Evolutionary conservation across 371 early-diverging fungal species (phyloP).

Genomic region (Basidiobolus meristosporus): DNA sequence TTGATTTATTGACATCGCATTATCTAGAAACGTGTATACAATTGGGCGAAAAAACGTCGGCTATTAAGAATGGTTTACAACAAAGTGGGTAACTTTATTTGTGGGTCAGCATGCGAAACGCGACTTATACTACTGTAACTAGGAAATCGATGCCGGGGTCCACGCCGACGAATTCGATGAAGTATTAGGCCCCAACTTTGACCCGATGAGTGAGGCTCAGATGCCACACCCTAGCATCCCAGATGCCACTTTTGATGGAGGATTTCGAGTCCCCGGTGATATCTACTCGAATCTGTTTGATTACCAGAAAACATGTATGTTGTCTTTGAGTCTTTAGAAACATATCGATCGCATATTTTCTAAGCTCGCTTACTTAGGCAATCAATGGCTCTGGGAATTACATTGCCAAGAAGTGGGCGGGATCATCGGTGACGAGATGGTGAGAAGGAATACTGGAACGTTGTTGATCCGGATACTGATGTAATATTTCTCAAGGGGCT

Average conservation of each 20-base stretch:
- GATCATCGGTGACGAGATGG: conserved; percentile 96
- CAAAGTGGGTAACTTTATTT: too few relatives aligned
- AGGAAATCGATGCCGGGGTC: too few relatives aligned
- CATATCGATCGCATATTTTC: background rate
- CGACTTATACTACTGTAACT: too few relatives aligned
- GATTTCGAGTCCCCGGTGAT: conserved; percentile 58
- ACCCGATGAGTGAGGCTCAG: background rate
- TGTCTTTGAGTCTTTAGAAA: background rate
- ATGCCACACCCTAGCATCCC: conserved; percentile 27
- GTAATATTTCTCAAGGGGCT: conserved; percentile 37
- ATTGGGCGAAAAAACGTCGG: too few relatives aligned
- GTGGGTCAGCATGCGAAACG: too few relatives aligned
- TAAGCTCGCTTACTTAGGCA: conserved; percentile 13
- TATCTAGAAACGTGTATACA: too few relatives aligned
- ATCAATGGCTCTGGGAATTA: conserved; percentile 86
- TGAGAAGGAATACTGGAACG: conserved; percentile 6
- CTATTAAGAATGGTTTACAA: too few relatives aligned
- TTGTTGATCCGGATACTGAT: background rate
- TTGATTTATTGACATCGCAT: too few relatives aligned
- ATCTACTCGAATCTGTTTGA: conserved; percentile 71
- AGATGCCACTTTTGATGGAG: conserved; percentile 36
- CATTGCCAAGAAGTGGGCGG: conserved; percentile 81
- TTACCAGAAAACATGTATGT: conserved; percentile 70
- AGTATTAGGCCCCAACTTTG: background rate
- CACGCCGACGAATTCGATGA: too few relatives aligned